Conservation (phyloP, 768 basidiomycete species). For the Termitomyces sp. region DNA sequence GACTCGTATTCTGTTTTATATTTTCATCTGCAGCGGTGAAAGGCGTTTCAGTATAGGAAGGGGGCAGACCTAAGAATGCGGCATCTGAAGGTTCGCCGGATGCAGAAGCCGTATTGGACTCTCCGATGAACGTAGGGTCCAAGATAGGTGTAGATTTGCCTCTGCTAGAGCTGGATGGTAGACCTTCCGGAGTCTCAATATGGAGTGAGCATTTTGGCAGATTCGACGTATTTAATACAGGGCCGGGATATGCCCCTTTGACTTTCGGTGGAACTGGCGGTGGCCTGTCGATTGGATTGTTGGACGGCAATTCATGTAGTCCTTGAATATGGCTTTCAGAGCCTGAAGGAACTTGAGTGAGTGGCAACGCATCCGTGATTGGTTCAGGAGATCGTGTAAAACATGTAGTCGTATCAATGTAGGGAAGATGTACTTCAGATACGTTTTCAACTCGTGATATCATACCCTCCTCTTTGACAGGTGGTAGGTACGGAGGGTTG, state of each 20-base stretch:
- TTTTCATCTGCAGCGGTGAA: neutral
- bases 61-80: neutral
- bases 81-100: neutral
- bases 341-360: neutral
- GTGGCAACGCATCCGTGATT: neutral
- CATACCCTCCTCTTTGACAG: neutral
- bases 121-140: neutral
- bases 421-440: neutral
- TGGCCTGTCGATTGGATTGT: neutral
- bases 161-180: neutral
- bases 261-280: neutral
- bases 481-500: neutral
- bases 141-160: neutral
- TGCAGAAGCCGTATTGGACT: neutral
- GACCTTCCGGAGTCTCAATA: neutral
- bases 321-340: neutral
- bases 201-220: neutral
- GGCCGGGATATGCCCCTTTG: too few species aligned
- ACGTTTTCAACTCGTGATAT: neutral
- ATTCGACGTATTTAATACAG: neutral
- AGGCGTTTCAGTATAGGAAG: conserved; percentile 7
- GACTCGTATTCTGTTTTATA: neutral
- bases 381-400: neutral
- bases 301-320: neutral
- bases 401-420: neutral